These are phyloP conservation scores for Rutstroemia sydowiana DNA, from an alignment of 2,329 filamentous ascomycete genomes.

Conservation along the genomic window DNA sequence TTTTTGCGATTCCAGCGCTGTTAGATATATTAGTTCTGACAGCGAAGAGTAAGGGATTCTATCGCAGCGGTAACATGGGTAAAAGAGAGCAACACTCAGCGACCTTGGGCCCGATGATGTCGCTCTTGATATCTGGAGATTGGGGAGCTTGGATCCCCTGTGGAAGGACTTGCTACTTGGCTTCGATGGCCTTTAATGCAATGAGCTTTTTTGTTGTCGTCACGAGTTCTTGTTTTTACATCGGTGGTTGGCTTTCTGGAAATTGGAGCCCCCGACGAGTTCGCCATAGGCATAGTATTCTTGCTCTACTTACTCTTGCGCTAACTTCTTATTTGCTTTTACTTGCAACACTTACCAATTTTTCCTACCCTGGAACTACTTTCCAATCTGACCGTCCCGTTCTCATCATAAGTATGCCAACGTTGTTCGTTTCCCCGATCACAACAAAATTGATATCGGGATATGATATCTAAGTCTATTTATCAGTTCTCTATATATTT, in stretches of 20 bases:
- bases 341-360: slow-evolving; percentile 42
- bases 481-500: slow-evolving; percentile 46
- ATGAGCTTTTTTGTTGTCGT: slow-evolving; percentile 37
- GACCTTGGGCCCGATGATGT: slow-evolving; percentile 47
- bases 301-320: slow-evolving; percentile 49
- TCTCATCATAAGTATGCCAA: slow-evolving; percentile 47
- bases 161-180: slow-evolving; percentile 56
- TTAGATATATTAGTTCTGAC: slow-evolving; percentile 53
- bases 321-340: slow-evolving; percentile 51
- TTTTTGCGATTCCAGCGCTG: slow-evolving; percentile 55
- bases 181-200: slow-evolving; percentile 42
- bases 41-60: slow-evolving; percentile 51
- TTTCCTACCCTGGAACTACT: slow-evolving; percentile 43
- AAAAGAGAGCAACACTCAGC: slow-evolving; percentile 45
- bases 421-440: slow-evolving; percentile 50
- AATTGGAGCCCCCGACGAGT: slow-evolving; percentile 38
- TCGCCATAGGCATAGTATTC: slow-evolving; percentile 46
- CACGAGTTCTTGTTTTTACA: slow-evolving; percentile 38
- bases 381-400: slow-evolving; percentile 42
- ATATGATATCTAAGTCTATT: slow-evolving; percentile 49
- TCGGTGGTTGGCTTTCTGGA: slow-evolving; percentile 35
- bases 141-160: slow-evolving; percentile 57
- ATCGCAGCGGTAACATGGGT: slow-evolving; percentile 50
- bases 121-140: slow-evolving; percentile 50
- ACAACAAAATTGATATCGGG: slow-evolving; percentile 42